phyloP scores from a whole-genome alignment of 805 yeast species.

The Priceomyces carsonii region DNA sequence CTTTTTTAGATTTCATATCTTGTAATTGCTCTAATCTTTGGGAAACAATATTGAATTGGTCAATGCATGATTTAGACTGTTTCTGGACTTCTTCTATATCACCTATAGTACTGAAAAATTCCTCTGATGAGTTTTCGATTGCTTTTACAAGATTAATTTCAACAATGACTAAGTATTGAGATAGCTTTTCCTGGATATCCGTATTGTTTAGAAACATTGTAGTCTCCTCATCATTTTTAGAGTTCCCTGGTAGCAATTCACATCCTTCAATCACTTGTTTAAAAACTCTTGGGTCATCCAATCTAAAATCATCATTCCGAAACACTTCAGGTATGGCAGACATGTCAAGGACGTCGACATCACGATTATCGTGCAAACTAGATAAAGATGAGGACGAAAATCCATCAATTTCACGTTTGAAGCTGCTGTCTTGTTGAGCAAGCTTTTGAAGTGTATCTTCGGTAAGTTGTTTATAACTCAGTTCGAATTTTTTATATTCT shows the following conservation, averaged over 20 bases:
- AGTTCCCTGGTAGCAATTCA: constrained; percentile 37
- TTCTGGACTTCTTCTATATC: constrained; percentile 67
- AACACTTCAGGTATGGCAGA: constrained; percentile 64
- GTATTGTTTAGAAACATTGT: constrained; percentile 49
- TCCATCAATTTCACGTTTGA: constrained; percentile 6
- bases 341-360: constrained; percentile 8
- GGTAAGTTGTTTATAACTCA: constrained; percentile 37
- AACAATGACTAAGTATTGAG: constrained; percentile 80
- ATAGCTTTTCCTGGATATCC: constrained; percentile 71
- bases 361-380: constrained; percentile 7
- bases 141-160: constrained; percentile 80
- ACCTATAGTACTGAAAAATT: constrained; percentile 81
- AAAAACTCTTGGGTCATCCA: constrained; percentile 88
- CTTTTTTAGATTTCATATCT: constrained; percentile 48
- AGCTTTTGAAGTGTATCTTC: constrained; percentile 36
- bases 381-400: constrained; percentile 10
- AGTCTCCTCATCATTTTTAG: constrained; percentile 15
- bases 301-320: constrained; percentile 64
- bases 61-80: constrained; percentile 53
- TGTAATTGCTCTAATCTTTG: constrained; percentile 48
- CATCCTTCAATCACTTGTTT: constrained; percentile 67
- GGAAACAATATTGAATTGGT: constrained; percentile 47
- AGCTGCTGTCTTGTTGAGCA: constrained; percentile 14
- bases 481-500: constrained; percentile 38
- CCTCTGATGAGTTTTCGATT: constrained; percentile 79